phyloP scores from a whole-genome alignment of 306 rosid genomes.

The Hylodesmum podocarpum region DNA sequence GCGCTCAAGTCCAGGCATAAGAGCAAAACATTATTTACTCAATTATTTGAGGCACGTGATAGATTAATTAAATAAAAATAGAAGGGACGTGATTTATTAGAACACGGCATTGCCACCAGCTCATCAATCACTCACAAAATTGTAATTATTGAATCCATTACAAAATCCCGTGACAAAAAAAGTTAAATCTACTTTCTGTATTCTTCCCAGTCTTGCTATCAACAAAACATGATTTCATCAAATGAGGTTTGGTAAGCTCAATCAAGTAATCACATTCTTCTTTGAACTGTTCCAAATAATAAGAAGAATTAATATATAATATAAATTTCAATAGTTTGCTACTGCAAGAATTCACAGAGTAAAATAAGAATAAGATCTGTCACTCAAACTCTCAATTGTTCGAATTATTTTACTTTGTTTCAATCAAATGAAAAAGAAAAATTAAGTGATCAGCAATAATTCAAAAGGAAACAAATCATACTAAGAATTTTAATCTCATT shows the following conservation, averaged over 20 bases:
- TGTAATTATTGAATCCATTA: neutral
- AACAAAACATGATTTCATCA: constrained; percentile 77
- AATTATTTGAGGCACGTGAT: neutral
- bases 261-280: constrained; percentile 88
- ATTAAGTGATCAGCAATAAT: constrained; percentile 14
- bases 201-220: constrained; percentile 80
- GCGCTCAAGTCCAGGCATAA: too few relatives aligned
- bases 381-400: constrained; percentile 40
- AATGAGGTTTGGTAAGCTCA: constrained; percentile 68
- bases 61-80: too few relatives aligned
- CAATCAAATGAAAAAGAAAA: neutral
- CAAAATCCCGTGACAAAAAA: constrained; percentile 26
- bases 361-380: neutral
- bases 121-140: neutral
- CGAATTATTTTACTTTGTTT: constrained; percentile 89
- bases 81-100: too few relatives aligned
- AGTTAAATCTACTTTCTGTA: constrained; percentile 73
- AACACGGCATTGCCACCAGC: constrained; percentile 22
- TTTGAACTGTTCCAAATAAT: constrained; percentile 67
- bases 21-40: too few relatives aligned
- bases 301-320: constrained; percentile 26
- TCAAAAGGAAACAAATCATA: neutral
- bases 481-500: constrained; percentile 39
- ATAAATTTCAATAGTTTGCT: constrained; percentile 10
- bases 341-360: neutral